phyloP scores from a whole-genome alignment of 2,329 filamentous ascomycete species.

The Xenoacremonium recifei region DNA sequence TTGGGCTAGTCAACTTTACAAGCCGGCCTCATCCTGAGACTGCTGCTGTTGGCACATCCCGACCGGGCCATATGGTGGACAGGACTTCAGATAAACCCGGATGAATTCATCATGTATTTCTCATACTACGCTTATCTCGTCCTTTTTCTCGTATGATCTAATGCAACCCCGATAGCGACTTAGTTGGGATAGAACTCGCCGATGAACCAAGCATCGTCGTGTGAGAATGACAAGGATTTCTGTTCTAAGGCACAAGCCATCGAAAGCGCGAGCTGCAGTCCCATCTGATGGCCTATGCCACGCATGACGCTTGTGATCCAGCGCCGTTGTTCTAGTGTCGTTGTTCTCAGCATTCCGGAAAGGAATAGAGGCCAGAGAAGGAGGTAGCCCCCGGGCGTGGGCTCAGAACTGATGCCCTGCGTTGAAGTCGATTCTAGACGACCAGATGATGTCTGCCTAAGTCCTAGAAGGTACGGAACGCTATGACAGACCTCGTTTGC shows the following conservation, averaged over 20 bases:
- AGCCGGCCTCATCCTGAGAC: too few relatives aligned
- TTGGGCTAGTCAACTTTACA: too few relatives aligned
- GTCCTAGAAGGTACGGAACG: conserved; percentile 16
- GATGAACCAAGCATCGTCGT: conserved; percentile 13
- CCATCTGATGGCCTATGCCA: conserved; percentile 15
- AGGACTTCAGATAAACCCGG: too few relatives aligned
- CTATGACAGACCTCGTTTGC: conserved; percentile 18
- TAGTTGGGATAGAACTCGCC: conserved; percentile 16
- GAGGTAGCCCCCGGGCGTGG: conserved; percentile 13
- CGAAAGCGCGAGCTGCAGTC: conserved; percentile 15
- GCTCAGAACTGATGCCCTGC: not conserved
- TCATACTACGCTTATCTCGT: too few relatives aligned
- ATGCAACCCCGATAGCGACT: too few relatives aligned
- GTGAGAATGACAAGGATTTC: conserved; percentile 15
- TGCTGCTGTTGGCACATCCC: too few relatives aligned
- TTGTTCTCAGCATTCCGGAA: conserved; percentile 14
- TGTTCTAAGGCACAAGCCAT: conserved; percentile 17
- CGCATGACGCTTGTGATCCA: conserved; percentile 16
- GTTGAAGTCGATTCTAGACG: not conserved
- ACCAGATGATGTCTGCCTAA: not conserved
- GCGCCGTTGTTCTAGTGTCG: conserved; percentile 6
- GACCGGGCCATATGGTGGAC: too few relatives aligned
- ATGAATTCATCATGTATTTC: too few relatives aligned
- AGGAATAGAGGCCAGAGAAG: conserved; percentile 19
- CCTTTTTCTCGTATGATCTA: not conserved